Evolutionary conservation across 163 green algal species (phyloP).

Genomic region (Prototheca wickerhamii): DNA sequence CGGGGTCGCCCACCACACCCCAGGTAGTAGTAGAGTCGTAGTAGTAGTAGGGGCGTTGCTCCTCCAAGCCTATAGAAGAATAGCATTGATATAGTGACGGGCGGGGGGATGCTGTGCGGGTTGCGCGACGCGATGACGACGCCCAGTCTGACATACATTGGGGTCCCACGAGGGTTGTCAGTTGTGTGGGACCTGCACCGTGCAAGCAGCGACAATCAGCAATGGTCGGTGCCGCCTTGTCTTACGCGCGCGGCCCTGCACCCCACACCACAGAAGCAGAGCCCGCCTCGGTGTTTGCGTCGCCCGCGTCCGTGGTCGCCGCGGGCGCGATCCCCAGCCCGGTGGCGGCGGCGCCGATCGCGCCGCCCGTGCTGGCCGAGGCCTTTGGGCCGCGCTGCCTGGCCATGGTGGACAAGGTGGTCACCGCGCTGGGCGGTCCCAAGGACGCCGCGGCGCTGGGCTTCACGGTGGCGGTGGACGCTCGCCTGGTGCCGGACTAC

Average conservation of each 20-base stretch:
- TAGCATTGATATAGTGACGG: too few species aligned
- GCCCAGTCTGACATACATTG: too few species aligned
- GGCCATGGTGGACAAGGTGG: constrained; percentile 18
- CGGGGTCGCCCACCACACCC: neutral
- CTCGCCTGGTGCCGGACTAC: constrained; percentile 33
- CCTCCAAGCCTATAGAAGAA: too few species aligned
- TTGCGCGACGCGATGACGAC: too few species aligned
- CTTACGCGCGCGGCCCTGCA: too few species aligned
- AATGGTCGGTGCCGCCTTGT: too few species aligned
- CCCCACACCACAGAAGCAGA: too few species aligned
- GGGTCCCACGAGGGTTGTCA: too few species aligned
- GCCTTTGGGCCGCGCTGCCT: constrained; percentile 2
- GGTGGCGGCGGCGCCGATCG: neutral
- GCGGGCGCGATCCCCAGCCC: neutral
- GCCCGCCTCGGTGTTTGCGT: too few species aligned
- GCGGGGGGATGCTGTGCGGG: too few species aligned
- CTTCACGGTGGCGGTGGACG: constrained; percentile 28
- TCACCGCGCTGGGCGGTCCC: constrained; percentile 14
- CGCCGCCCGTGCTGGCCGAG: neutral
- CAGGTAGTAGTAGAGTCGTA: neutral
- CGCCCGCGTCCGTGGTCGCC: neutral
- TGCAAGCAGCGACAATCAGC: too few species aligned
- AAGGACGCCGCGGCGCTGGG: constrained; percentile 2
- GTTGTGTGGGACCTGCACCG: too few species aligned
- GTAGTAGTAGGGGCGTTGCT: neutral